Evolutionary conservation across 345 rosid genomes (phyloP), one percentile per base, ranked within the genome.

Genomic region (Moringa oleifera): DNA sequence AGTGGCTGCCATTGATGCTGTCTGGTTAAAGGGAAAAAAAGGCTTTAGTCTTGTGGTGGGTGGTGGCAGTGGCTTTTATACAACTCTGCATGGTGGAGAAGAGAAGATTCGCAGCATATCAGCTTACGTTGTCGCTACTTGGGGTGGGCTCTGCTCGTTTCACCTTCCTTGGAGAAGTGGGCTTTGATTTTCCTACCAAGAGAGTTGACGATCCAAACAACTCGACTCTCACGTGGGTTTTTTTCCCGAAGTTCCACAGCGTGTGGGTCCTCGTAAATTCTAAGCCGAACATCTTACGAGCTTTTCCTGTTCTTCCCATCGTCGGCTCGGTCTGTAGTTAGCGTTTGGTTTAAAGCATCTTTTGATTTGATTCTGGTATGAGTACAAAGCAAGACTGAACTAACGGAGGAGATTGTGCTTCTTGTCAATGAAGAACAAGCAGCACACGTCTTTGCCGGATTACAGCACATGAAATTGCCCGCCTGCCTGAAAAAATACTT

Each of bases 41-140:
- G n/a, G 6, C 58, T 5, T 16, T 61, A 19, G 18, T 15, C 15
- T 37, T 12, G 25, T 28, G 9, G 55, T 3, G 11, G 58, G 12
- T 17, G n/a, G 4, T 23, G 57, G 7, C 2, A 53, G 8, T 20
- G 20, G 18, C 18, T 63, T 56, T 24, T 68, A 67, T 57, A 66
- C 69, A 55, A 24, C 18, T 33, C 10, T 55, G 55, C 59, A 61
- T 3, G 36, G 47, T 41, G 47, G 18, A 24, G 25, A 56, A 51
- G 61, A 9, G 85, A 80, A 80, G 81, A 85, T 79, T 77, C 87
- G 73, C 11, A 25, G 84, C 66, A 85, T 82, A 72, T 77, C 66
- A 37, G 74, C 9, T 1, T 56, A 0, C 24, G 19, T 64, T 71
- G 81, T 69, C 71, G 66, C 63, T 22, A 28, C 54, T 12, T 45